These are phyloP conservation scores for Coemansia sp. DNA, from an alignment of 192 early-diverging fungal genomes.

Conservation along the genomic window DNA sequence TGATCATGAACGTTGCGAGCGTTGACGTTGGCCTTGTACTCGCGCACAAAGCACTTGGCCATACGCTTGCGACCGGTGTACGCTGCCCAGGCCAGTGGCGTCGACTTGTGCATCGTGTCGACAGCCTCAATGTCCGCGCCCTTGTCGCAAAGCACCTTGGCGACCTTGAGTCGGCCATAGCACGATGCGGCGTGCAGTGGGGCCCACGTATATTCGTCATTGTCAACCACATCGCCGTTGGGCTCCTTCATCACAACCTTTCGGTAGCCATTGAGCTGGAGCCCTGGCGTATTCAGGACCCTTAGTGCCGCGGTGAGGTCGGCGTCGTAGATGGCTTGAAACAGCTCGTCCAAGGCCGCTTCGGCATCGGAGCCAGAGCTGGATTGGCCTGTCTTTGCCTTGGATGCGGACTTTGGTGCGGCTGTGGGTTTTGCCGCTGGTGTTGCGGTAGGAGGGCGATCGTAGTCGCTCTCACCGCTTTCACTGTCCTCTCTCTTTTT, in stretches of 20 bases:
- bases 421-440: constrained; percentile 1
- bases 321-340: constrained; percentile 53
- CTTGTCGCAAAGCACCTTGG: constrained; percentile 68
- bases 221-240: constrained; percentile 51
- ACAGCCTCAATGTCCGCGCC: constrained; percentile 80
- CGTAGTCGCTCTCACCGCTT: constrained; percentile 1
- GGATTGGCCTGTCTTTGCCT: neutral
- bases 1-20: constrained; percentile 79
- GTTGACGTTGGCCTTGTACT: constrained; percentile 73
- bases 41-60: constrained; percentile 73
- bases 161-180: constrained; percentile 71
- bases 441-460: neutral
- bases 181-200: constrained; percentile 87
- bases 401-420: constrained; percentile 4
- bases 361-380: constrained; percentile 5
- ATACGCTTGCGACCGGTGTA: constrained; percentile 75
- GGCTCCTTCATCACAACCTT: constrained; percentile 53
- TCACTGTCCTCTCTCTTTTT: constrained; percentile 17
- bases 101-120: constrained; percentile 83
- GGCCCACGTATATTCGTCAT: constrained; percentile 76
- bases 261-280: constrained; percentile 44
- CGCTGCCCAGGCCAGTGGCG: constrained; percentile 90
- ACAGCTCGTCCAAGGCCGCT: constrained; percentile 40
- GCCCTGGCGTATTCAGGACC: constrained; percentile 35
- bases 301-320: constrained; percentile 37